Base-by-base conservation (phyloP, 805 yeast species). In the Saccharomyces paradoxus region DNA sequence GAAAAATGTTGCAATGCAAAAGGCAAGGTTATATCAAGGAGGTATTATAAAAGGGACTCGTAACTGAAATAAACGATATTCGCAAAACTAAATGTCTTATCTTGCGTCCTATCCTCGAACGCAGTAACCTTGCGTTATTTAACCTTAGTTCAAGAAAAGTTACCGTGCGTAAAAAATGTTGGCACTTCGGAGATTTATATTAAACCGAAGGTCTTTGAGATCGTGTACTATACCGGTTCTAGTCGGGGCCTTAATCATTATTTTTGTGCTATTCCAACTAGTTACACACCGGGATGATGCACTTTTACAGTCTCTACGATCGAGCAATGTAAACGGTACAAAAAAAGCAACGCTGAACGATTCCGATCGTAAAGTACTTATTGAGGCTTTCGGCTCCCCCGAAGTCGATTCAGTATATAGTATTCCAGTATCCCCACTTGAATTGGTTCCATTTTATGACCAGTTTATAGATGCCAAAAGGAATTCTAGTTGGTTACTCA, bases 351-450 rank as follows among this genome's bases (percentile, higher is more conserved):
- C 12, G 17, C 13, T 31, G 37, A 14, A 13, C 1, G 17, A 31
- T 13, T 17, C 6, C 8, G 24, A 37, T 21, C 44, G 12, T 8
- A 17, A 37, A 7, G 44, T 37, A 13, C 44, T 37, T 2, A 17
- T 7, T 3, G 24, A 37, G 13, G 44, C 44, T 24, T 37, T 37
- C 22, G 44, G 44, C 13, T 37, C 24, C 17, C 44, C 44, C 17
- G 24, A 17, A 2, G 17, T 17, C 7, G 44, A 37, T 9, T 24
- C 44, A 21, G 24, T 37, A 10, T 7, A 37, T 17, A 30, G 46
- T 14, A 44, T 46, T 10, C 58, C 58, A 24, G 58, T 59, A 1
- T 56, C 64, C 44, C 64, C 64, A 13, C 41, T 61, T 4, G 62
- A 61, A 32, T 46, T 56, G 14, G 51, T 61, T 13, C 58, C 60